These are phyloP conservation scores for Stephania japonica DNA, from an alignment of 164 flowering plant species.

Conservation along the genomic window DNA sequence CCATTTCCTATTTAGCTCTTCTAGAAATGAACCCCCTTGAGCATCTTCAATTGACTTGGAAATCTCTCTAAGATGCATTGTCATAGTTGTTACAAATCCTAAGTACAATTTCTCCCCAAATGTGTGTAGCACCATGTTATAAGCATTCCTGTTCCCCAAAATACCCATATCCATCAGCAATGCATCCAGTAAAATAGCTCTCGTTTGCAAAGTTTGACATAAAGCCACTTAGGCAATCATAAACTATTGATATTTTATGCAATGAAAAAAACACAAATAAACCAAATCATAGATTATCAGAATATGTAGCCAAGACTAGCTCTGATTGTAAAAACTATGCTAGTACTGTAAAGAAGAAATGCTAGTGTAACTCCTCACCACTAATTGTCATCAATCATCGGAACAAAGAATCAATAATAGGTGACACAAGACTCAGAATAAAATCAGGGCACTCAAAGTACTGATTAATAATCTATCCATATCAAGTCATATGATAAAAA, in stretches of 20 bases:
- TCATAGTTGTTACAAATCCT: slow-evolving; percentile 81
- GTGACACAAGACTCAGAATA: not conserved
- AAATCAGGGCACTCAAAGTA: not conserved
- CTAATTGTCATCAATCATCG: not conserved
- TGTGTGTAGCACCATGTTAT: slow-evolving; percentile 94
- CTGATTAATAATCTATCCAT: not conserved
- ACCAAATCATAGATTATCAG: not conserved
- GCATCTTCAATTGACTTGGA: slow-evolving; percentile 69
- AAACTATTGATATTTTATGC: not conserved
- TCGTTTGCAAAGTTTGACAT: not conserved
- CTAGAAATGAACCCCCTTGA: slow-evolving; percentile 75
- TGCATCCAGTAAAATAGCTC: not conserved
- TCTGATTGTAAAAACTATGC: not conserved
- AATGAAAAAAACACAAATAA: too few relatives aligned
- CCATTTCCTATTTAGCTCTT: slow-evolving; percentile 87
- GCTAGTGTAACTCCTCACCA: not conserved
- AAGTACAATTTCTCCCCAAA: slow-evolving; percentile 86
- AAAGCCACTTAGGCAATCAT: not conserved
- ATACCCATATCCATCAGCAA: slow-evolving; percentile 14
- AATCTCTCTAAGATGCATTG: slow-evolving; percentile 68
- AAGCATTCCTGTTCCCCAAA: slow-evolving; percentile 67
- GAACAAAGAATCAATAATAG: not conserved
- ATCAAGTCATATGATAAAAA: too few relatives aligned
- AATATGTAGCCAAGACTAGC: not conserved
- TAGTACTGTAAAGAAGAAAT: not conserved